Evolutionary conservation across 306 rosid genomes (phyloP).

Genomic region (Rosa lucieae): DNA sequence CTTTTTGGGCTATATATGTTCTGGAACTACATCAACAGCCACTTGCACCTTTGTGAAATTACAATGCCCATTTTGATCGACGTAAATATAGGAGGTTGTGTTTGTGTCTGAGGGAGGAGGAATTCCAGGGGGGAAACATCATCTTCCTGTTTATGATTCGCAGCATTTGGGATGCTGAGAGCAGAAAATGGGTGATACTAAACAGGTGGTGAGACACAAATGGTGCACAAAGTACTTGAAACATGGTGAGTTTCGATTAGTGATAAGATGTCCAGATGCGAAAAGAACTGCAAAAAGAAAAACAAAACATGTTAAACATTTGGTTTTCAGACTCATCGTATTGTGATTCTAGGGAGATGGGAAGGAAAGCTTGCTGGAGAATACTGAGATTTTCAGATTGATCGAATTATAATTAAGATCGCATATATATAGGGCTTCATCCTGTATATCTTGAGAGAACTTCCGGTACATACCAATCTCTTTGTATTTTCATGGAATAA

Average conservation of each 20-base stretch:
- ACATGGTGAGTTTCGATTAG: constrained; percentile 29
- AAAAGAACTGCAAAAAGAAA: constrained; percentile 45
- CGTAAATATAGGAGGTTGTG: constrained; percentile 58
- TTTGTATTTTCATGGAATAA: not conserved
- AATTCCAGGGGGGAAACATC: constrained; percentile 50
- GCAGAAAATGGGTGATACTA: not conserved
- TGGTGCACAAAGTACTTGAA: constrained; percentile 17
- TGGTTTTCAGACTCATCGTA: constrained; percentile 39
- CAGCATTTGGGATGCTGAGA: not conserved
- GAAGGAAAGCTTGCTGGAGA: not conserved
- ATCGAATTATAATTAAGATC: not conserved
- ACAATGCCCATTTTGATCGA: constrained; percentile 74
- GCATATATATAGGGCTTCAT: not conserved
- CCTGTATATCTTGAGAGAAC: not conserved
- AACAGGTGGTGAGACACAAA: constrained; percentile 19
- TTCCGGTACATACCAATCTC: not conserved
- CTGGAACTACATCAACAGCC: constrained; percentile 70
- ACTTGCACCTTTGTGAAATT: constrained; percentile 79
- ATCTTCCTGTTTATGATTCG: not conserved
- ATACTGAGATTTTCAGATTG: not conserved
- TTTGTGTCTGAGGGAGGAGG: constrained; percentile 56
- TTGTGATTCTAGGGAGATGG: not conserved
- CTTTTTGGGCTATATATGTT: constrained; percentile 45
- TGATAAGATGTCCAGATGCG: constrained; percentile 37
- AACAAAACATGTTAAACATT: constrained; percentile 36